Conservation (phyloP, 495 filamentous ascomycete species). For the Jackrogersella minutella region DNA sequence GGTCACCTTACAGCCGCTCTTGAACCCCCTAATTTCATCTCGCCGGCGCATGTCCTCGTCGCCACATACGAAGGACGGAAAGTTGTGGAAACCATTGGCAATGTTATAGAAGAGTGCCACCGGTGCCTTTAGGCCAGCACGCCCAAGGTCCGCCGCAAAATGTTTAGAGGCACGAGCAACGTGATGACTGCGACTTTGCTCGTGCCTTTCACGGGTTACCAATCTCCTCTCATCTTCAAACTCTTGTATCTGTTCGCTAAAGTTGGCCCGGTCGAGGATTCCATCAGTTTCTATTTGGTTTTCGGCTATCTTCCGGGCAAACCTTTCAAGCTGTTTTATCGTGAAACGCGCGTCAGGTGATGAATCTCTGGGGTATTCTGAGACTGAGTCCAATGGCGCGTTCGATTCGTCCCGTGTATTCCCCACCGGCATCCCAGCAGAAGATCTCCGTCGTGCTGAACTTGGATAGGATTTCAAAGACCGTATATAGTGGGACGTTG, state of each 20-base stretch:
- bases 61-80: slow-evolving; percentile 10
- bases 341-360: slow-evolving; percentile 5
- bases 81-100: slow-evolving; percentile 41
- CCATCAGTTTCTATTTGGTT: slow-evolving; percentile 9
- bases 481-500: slow-evolving; percentile 68
- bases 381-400: not conserved
- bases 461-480: slow-evolving; percentile 19
- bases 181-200: slow-evolving; percentile 34
- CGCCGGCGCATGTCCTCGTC: slow-evolving; percentile 56
- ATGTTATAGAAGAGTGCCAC: slow-evolving; percentile 45
- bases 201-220: not conserved
- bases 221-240: not conserved
- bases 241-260: not conserved
- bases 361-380: not conserved
- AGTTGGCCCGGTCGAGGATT: not conserved
- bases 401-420: not conserved
- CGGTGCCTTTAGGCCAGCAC: slow-evolving; percentile 36
- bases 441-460: slow-evolving; percentile 10
- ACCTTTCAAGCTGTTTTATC: slow-evolving; percentile 19
- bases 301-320: slow-evolving; percentile 37
- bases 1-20: slow-evolving; percentile 63
- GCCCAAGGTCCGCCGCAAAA: slow-evolving; percentile 27
- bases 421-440: not conserved
- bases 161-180: slow-evolving; percentile 27
- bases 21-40: slow-evolving; percentile 64